Evolutionary conservation across 2,329 filamentous ascomycete genomes (phyloP).

Genomic region (Neodidymelliopsis sp.): DNA sequence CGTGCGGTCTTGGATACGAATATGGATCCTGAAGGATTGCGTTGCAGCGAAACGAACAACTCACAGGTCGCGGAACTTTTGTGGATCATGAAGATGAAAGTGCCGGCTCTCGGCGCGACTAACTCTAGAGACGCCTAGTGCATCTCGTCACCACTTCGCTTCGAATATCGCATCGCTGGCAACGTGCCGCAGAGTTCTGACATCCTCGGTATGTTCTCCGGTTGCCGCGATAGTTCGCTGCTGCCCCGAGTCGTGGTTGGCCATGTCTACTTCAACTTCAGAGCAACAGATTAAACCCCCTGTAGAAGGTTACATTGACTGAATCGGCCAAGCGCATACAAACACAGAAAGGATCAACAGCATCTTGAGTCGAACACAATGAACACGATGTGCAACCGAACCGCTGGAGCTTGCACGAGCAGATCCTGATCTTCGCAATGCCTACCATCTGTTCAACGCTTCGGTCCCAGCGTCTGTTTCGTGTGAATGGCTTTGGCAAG

Average conservation of each 20-base stretch:
- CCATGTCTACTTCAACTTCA: too few relatives aligned
- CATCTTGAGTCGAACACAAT: constrained; percentile 1
- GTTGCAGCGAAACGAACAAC: not conserved
- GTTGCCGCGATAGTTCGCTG: not conserved
- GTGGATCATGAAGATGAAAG: not conserved
- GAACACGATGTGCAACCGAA: constrained; percentile 9
- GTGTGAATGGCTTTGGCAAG: too few relatives aligned
- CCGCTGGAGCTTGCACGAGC: constrained; percentile 7
- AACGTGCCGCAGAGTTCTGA: not conserved
- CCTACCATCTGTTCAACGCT: not conserved
- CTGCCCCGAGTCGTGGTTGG: not conserved
- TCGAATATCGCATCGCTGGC: not conserved
- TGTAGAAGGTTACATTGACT: not conserved
- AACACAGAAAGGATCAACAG: constrained; percentile 7
- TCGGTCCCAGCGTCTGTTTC: not conserved
- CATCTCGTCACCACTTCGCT: not conserved
- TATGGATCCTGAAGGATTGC: not conserved
- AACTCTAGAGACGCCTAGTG: not conserved
- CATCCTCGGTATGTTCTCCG: not conserved
- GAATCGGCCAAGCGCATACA: not conserved
- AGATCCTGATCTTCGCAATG: constrained; percentile 9
- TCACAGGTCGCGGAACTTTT: not conserved
- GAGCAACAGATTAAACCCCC: too few relatives aligned
- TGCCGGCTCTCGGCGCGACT: not conserved
- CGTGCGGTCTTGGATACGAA: not conserved